phyloP scores from a whole-genome alignment of 2,329 filamentous ascomycete genomes.

The Trichoderma sp. region DNA sequence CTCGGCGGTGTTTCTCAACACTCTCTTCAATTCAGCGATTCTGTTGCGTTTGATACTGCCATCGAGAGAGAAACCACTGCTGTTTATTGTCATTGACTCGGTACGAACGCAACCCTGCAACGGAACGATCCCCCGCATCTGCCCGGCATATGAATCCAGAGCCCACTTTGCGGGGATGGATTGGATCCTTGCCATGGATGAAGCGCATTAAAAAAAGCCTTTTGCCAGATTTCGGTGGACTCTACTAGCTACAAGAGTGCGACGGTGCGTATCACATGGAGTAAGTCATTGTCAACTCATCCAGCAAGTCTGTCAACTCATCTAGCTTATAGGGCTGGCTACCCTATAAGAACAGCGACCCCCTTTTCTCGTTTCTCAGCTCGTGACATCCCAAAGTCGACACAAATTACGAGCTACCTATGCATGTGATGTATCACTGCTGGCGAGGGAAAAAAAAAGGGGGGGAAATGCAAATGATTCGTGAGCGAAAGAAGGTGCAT shows the following conservation, averaged over 20 bases:
- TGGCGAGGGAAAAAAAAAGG: background rate
- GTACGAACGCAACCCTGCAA: background rate
- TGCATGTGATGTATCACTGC: conserved; percentile 1
- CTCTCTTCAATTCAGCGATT: background rate
- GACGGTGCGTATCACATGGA: background rate
- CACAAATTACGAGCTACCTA: background rate
- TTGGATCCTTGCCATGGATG: background rate
- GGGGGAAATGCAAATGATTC: background rate
- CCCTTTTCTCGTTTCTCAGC: background rate
- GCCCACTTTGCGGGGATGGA: background rate
- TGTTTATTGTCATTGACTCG: background rate
- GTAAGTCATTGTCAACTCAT: no score
- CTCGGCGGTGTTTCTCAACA: background rate
- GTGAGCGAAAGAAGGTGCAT: background rate
- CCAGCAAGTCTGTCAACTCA: no score
- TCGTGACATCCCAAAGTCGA: background rate
- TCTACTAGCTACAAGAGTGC: background rate
- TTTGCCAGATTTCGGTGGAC: background rate
- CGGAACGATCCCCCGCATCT: background rate
- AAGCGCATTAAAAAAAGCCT: background rate
- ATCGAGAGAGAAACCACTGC: background rate
- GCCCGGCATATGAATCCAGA: background rate
- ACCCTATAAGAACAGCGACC: background rate
- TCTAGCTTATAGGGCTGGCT: background rate
- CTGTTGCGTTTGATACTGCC: background rate